A percentile compares a stretch with the other conserved stretches of the same genome.
Evolutionary conservation across 2,329 filamentous ascomycete genomes (phyloP).

Genomic region (Sclerotinia borealis): DNA sequence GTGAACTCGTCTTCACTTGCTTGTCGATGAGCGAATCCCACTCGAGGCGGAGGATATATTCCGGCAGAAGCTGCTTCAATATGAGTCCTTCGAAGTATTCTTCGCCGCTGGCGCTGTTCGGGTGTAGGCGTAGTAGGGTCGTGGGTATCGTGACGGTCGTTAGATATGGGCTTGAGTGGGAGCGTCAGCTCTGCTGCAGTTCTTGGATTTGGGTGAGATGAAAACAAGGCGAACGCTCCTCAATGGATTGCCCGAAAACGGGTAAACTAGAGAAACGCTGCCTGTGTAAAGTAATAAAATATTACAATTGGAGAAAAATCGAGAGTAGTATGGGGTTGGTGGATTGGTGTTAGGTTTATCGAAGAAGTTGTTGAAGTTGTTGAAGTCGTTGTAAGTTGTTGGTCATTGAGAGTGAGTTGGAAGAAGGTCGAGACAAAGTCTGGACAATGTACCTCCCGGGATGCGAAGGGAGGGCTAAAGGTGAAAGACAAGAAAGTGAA

Average conservation of each 20-base stretch:
- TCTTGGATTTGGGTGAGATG: constrained; percentile 13
- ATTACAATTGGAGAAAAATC: not conserved
- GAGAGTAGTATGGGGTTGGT: not conserved
- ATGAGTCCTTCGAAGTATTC: constrained; percentile 27
- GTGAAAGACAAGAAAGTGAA: not conserved
- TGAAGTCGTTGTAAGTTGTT: too few relatives aligned
- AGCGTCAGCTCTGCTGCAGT: constrained; percentile 30
- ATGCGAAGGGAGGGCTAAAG: not conserved
- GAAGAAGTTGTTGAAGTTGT: not conserved
- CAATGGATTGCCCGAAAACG: constrained; percentile 16
- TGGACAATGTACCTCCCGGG: not conserved
- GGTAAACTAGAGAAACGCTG: not conserved
- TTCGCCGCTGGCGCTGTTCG: constrained; percentile 31
- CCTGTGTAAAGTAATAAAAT: not conserved
- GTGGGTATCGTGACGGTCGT: constrained; percentile 34
- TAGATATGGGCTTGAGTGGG: constrained; percentile 23
- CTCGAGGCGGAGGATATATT: constrained; percentile 28
- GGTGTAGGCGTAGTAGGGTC: constrained; percentile 28
- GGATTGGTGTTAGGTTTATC: constrained; percentile 11
- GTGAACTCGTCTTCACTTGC: constrained; percentile 17
- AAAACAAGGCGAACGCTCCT: constrained; percentile 28
- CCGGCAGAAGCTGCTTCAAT: constrained; percentile 32
- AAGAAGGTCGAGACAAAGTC: not conserved
- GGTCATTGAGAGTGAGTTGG: too few relatives aligned
- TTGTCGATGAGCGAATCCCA: constrained; percentile 22